Evolutionary conservation across 2,329 filamentous ascomycete species (phyloP).

Genomic region (Dactylellina parvicollis): DNA sequence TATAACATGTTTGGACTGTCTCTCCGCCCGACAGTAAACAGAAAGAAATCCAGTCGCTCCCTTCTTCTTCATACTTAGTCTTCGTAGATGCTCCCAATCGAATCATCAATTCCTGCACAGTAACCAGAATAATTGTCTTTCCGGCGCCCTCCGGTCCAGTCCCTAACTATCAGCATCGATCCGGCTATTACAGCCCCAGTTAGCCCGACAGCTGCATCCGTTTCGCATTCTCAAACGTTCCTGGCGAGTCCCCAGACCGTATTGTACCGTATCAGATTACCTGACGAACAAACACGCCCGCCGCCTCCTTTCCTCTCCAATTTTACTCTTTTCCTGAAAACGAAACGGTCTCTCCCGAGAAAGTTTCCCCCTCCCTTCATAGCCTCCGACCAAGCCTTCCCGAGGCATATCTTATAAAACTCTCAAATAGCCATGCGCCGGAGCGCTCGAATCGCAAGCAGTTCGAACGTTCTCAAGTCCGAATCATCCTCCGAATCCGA

Average conservation of each 20-base stretch:
- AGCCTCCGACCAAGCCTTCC: slow-evolving; percentile 1
- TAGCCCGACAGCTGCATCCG: neutral
- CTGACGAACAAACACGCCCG: neutral
- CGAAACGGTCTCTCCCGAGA: neutral
- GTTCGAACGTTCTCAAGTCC: slow-evolving; percentile 32
- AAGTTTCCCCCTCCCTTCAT: slow-evolving; percentile 1
- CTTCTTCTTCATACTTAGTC: no score
- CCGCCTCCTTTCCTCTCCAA: neutral
- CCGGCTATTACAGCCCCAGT: neutral
- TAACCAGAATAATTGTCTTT: no score
- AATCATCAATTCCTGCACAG: neutral
- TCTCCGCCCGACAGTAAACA: no score
- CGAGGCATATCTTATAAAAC: neutral
- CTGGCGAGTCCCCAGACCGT: neutral
- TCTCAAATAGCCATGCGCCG: slow-evolving; percentile 44
- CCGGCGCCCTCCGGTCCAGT: neutral
- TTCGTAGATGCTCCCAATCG: neutral
- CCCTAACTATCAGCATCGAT: no score
- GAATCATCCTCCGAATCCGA: slow-evolving; percentile 52
- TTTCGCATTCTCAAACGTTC: neutral
- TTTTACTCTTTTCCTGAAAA: neutral
- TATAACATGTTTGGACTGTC: no score
- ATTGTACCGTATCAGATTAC: neutral
- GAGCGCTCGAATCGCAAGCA: slow-evolving; percentile 47
- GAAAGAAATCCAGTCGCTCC: no score